A percentile compares a stretch with the other conserved stretches of the same genome.
Evolutionary conservation across 148 eudicot species (phyloP).

Genomic region (Arbutus unedo): DNA sequence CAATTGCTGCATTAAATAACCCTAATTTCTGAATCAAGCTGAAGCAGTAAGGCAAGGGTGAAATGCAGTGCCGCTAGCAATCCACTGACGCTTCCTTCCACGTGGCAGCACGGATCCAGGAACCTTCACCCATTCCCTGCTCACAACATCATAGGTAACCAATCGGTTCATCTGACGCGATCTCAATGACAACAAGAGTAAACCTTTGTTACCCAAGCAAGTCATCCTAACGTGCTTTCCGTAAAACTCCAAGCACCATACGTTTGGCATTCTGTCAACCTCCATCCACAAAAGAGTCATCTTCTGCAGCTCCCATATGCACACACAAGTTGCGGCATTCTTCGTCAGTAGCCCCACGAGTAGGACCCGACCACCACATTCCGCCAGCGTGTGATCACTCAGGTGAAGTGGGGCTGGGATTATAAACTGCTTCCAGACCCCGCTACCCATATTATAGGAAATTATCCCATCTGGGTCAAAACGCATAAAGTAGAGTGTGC

Average conservation of each 20-base stretch:
- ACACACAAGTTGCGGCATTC: conserved; percentile 91
- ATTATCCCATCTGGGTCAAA: conserved; percentile 84
- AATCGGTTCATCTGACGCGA: conserved; percentile 76
- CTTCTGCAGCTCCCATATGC: conserved; percentile 97
- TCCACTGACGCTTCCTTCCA: conserved; percentile 73
- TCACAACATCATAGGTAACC: conserved; percentile 63
- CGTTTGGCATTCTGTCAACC: conserved; percentile 99
- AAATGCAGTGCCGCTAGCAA: conserved; percentile 81
- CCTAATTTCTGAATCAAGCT: conserved; percentile 36
- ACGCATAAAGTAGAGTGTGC: conserved; percentile 64
- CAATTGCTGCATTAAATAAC: neutral
- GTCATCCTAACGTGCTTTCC: conserved; percentile 93
- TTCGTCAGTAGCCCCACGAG: conserved; percentile 80
- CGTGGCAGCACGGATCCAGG: conserved; percentile 59
- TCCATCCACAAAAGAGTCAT: conserved; percentile 99
- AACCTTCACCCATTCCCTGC: conserved; percentile 71
- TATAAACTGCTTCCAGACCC: conserved; percentile 64
- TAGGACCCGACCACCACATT: conserved; percentile 64
- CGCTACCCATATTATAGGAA: conserved; percentile 54
- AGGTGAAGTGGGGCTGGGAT: conserved; percentile 72
- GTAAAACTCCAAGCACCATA: conserved; percentile 97
- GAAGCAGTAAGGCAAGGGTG: conserved; percentile 67
- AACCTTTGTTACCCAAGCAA: conserved; percentile 86
- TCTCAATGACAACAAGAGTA: conserved; percentile 87
- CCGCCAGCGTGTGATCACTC: conserved; percentile 70